phyloP scores from a whole-genome alignment of 2,329 filamentous ascomycete genomes.

The Amauroascus verrucosus region DNA sequence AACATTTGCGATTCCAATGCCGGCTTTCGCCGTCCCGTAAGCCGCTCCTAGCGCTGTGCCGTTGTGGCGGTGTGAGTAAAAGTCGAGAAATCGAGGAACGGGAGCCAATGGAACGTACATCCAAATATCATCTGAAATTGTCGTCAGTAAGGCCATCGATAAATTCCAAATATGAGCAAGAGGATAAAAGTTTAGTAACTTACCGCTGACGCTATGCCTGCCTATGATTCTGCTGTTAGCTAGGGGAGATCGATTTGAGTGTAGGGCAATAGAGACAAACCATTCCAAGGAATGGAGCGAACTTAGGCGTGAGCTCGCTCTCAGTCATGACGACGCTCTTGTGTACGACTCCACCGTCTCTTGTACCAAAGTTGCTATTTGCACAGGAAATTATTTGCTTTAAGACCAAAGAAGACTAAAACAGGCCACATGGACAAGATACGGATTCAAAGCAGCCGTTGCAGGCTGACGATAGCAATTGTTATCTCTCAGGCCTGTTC shows the following conservation, averaged over 20 bases:
- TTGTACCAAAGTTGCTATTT: neutral
- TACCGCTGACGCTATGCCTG: slow-evolving; percentile 42
- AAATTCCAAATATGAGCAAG: neutral
- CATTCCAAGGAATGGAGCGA: slow-evolving; percentile 60
- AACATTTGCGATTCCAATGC: slow-evolving; percentile 57
- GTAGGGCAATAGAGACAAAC: slow-evolving; percentile 34
- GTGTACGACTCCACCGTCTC: neutral
- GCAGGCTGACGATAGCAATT: too few species aligned
- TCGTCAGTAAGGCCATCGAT: neutral
- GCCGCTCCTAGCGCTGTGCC: slow-evolving; percentile 52
- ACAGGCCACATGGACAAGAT: too few species aligned
- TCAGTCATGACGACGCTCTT: slow-evolving; percentile 31
- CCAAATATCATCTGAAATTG: slow-evolving; percentile 41
- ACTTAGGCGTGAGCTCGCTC: slow-evolving; percentile 49
- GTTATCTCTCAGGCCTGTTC: too few species aligned
- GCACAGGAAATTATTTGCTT: neutral
- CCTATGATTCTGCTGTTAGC: slow-evolving; percentile 29
- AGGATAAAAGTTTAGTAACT: slow-evolving; percentile 17
- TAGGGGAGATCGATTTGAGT: slow-evolving; percentile 9
- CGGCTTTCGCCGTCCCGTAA: slow-evolving; percentile 58
- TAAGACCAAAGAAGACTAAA: too few species aligned
- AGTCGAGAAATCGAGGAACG: neutral
- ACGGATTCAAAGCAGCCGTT: too few species aligned
- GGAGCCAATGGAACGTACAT: slow-evolving; percentile 32
- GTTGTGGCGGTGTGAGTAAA: slow-evolving; percentile 6